Conservation (phyloP, 257 asterid genomes). For the Henckelia pumila region DNA sequence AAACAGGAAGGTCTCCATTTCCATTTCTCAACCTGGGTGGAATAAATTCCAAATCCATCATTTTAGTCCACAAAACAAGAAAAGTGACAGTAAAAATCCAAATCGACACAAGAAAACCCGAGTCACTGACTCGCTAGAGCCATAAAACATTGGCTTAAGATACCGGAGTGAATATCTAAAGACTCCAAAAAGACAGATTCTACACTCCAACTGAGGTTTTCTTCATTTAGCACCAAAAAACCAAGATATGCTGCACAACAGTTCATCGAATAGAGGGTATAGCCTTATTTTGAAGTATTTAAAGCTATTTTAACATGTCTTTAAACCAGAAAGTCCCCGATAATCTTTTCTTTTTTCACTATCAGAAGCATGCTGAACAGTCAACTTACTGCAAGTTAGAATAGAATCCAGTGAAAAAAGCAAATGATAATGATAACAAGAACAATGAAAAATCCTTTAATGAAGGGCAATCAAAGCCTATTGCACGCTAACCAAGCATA, state of each 20-base stretch:
- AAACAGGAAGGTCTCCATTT: constrained; percentile 62
- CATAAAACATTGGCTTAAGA: not conserved
- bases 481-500: not conserved
- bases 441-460: too few relatives aligned
- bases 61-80: not conserved
- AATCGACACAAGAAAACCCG: not conserved
- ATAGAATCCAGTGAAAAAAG: not conserved
- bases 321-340: not conserved
- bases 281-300: not conserved
- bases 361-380: not conserved
- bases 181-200: not conserved
- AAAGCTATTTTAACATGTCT: not conserved
- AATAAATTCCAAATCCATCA: constrained; percentile 1
- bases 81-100: not conserved
- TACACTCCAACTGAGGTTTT: not conserved
- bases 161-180: not conserved
- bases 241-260: not conserved
- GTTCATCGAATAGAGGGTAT: too few relatives aligned
- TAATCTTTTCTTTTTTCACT: not conserved
- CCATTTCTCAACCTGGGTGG: constrained; percentile 40
- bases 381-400: not conserved
- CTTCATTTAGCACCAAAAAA: not conserved
- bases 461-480: not conserved
- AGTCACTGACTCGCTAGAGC: not conserved
- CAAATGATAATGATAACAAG: not conserved